Evolutionary conservation across 192 early-diverging fungal species (phyloP).

Genomic region (Funneliformis geosporum): DNA sequence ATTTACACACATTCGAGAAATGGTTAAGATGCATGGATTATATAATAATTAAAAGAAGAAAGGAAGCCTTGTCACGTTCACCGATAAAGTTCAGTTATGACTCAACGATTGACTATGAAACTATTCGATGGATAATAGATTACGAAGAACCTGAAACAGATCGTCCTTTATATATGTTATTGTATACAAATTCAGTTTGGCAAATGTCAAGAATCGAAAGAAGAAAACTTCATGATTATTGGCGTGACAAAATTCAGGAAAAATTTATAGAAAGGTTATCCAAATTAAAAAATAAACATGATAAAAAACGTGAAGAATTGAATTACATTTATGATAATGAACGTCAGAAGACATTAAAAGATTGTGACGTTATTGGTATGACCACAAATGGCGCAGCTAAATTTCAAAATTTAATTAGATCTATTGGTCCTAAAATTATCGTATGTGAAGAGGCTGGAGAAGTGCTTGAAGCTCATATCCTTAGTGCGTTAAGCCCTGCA

Average conservation of each 20-base stretch:
- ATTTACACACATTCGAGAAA: background rate
- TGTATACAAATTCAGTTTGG: slow-evolving; percentile 46
- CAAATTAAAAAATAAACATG: slow-evolving; percentile 2
- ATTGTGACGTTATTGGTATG: slow-evolving; percentile 52
- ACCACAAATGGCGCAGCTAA: slow-evolving; percentile 65
- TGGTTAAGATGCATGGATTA: background rate
- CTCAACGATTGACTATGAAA: background rate
- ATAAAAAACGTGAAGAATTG: slow-evolving; percentile 11
- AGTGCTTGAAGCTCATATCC: slow-evolving; percentile 58
- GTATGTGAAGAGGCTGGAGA: slow-evolving; percentile 64
- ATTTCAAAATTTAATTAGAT: slow-evolving; percentile 32
- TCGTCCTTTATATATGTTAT: background rate
- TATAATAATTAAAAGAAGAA: background rate
- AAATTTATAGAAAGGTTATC: slow-evolving; percentile 34
- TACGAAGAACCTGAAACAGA: background rate
- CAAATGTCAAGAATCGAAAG: slow-evolving; percentile 50
- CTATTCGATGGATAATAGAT: background rate
- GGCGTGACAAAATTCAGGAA: slow-evolving; percentile 37
- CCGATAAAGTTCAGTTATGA: background rate
- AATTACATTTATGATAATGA: slow-evolving; percentile 42
- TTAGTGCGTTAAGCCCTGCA: slow-evolving; percentile 45
- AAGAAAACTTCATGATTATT: slow-evolving; percentile 38
- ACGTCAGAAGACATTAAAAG: slow-evolving; percentile 34
- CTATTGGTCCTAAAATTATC: slow-evolving; percentile 51
- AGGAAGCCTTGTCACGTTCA: background rate